Conservation (phyloP, 306 rosid genomes). For the Parietaria judaica region DNA sequence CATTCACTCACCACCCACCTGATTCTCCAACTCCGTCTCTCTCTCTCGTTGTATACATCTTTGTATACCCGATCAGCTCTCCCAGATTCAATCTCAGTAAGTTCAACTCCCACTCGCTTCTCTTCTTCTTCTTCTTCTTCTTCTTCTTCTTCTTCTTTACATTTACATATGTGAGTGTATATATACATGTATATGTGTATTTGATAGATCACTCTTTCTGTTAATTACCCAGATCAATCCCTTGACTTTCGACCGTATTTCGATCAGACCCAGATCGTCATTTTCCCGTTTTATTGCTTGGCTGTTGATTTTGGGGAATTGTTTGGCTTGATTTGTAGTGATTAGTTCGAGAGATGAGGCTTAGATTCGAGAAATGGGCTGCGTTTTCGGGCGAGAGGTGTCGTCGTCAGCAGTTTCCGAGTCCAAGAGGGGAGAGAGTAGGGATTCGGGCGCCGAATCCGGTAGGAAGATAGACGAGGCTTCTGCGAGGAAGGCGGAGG, state of each 20-base stretch:
- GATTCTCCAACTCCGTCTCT: constrained; percentile 1
- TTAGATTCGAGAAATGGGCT: constrained; percentile 78
- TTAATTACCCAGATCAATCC: constrained; percentile 19
- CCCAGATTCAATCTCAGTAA: constrained; percentile 33
- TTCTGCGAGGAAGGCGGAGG: constrained; percentile 26
- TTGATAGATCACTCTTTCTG: background rate
- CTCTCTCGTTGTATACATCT: background rate
- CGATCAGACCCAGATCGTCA: constrained; percentile 19
- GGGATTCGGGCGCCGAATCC: constrained; percentile 36
- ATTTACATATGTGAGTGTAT: background rate
- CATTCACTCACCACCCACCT: background rate
- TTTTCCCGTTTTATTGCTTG: background rate
- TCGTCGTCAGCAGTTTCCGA: constrained; percentile 41
- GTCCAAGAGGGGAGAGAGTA: constrained; percentile 45
- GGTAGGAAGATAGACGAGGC: constrained; percentile 44
- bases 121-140: no score
- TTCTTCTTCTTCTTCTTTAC: constrained; percentile 1
- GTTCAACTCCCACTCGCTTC: constrained; percentile 10
- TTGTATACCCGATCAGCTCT: constrained; percentile 7
- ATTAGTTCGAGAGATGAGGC: constrained; percentile 32
- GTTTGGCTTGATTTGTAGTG: constrained; percentile 12
- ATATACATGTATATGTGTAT: background rate
- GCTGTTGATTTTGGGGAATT: no score
- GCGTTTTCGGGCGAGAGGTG: constrained; percentile 62
- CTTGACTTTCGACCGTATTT: constrained; percentile 1